Evolutionary conservation across 2,329 filamentous ascomycete species (phyloP), one percentile per base, ranked within the genome.

Genomic region (Ambrosiella xylebori): DNA sequence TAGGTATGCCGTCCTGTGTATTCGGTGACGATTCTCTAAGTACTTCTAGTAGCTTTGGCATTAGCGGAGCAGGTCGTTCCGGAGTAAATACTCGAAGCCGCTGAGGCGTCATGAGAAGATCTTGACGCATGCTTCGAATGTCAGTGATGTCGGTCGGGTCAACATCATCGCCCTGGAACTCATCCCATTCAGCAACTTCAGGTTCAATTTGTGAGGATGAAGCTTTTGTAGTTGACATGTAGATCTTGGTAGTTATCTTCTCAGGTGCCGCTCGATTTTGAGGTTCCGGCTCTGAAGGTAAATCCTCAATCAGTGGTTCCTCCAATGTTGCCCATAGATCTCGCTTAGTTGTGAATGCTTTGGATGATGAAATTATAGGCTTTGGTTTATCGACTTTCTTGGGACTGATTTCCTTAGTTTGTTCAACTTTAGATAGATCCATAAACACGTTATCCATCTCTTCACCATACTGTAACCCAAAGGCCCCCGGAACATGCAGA

Each of bases 151-250:
- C 15, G 39, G 9, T 19, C 12, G 11, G 2, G 12, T 47, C 49
- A 8, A 44, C 3, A 11, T 51, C 47, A 35, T 9, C 5, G 2
- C 11, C 35, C 19, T 27, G 15, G 8, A 40, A 57, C 37, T 57
- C 56, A 19, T 57, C 56, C 45, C 56, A 52, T 9, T 57, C 56
- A 3, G 37, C 15, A 7, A 57, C 45, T 11, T 51, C 44, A 2
- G 56, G 56, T 38, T 57, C 56, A 6, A 51, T 19, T 13, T 57
- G 44, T 1, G 35, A 52, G 13, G 47, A 51, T 1, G 45, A 19
- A 17, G 44, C 27, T 11, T n/a, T n/a, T 36, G 35, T 7, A 9
- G 11, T 11, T 15, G 19, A 37, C 17, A 11, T 7, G 9, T 36
- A 35, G 8, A 19, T 8, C 27, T 7, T n/a, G 7, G 6, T 51